Evolutionary conservation across 2,329 filamentous ascomycete species (phyloP).

Genomic region (Rhinocladiella mackenziei): DNA sequence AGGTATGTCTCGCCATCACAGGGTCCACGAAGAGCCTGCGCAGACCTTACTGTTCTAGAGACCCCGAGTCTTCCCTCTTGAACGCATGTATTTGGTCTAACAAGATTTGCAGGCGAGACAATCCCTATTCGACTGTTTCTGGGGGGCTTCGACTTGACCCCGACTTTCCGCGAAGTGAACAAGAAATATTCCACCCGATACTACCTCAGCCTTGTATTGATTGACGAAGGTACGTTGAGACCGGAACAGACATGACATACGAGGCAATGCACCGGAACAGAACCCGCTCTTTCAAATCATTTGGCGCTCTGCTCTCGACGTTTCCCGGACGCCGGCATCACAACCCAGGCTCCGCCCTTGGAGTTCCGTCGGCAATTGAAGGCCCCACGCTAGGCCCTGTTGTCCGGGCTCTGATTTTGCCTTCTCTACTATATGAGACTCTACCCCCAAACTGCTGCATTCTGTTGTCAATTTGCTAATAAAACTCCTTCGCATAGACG

Average conservation of each 20-base stretch:
- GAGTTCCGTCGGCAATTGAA: constrained; percentile 38
- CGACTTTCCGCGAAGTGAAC: constrained; percentile 98
- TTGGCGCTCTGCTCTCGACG: too few relatives aligned
- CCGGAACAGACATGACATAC: too few relatives aligned
- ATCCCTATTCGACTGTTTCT: constrained; percentile 97
- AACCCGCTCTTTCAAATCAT: too few relatives aligned
- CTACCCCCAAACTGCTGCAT: too few relatives aligned
- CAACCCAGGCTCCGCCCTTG: too few relatives aligned
- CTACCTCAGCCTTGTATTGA: constrained; percentile 91
- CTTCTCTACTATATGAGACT: too few relatives aligned
- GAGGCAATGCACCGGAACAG: too few relatives aligned
- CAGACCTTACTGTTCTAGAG: too few relatives aligned
- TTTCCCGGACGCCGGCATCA: too few relatives aligned
- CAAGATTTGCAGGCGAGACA: constrained; percentile 61
- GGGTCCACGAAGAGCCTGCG: too few relatives aligned
- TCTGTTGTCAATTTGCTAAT: constrained; percentile 1
- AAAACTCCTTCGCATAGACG: constrained; percentile 53
- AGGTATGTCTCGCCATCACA: constrained; percentile 56
- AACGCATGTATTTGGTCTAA: constrained; percentile 7
- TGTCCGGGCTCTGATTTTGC: constrained; percentile 1
- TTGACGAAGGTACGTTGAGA: constrained; percentile 81
- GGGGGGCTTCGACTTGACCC: constrained; percentile 93
- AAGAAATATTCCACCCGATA: constrained; percentile 99
- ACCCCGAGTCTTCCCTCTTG: too few relatives aligned
- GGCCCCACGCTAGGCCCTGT: constrained; percentile 4